Evolutionary conservation across 1,284 basidiomycete genomes (phyloP).

Genomic region (Lentinula novae-zelandiae): DNA sequence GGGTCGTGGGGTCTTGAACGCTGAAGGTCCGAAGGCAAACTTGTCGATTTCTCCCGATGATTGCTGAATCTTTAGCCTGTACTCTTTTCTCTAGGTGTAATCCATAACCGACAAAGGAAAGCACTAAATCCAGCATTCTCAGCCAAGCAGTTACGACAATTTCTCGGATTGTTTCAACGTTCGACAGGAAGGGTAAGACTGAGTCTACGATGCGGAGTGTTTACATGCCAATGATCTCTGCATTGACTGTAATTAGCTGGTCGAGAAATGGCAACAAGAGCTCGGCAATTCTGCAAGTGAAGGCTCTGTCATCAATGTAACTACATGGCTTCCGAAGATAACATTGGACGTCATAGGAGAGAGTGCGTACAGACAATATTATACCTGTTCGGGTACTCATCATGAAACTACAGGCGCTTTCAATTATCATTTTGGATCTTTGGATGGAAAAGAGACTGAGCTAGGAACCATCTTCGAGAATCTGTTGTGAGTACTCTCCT

Average conservation of each 20-base stretch:
- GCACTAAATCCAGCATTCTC: constrained; percentile 21
- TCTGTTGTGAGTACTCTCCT: constrained; percentile 23
- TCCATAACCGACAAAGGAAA: constrained; percentile 18
- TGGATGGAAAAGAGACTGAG: constrained; percentile 21
- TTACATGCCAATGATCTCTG: neutral
- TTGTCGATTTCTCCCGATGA: neutral
- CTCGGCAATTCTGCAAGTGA: neutral
- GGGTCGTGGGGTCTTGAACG: constrained; percentile 11
- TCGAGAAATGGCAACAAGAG: constrained; percentile 7
- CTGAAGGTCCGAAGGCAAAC: constrained; percentile 1
- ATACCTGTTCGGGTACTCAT: neutral
- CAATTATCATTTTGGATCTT: constrained; percentile 16
- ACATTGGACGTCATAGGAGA: constrained; percentile 15
- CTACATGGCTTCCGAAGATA: constrained; percentile 8
- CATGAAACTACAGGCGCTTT: constrained; percentile 15
- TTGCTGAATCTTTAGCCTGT: neutral
- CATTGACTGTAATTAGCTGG: neutral
- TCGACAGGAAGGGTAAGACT: constrained; percentile 8
- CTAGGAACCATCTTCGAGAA: constrained; percentile 22
- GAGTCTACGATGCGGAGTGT: neutral
- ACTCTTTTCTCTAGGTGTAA: constrained; percentile 1
- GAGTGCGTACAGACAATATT: neutral
- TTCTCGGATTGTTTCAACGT: constrained; percentile 14
- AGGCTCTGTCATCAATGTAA: constrained; percentile 1
- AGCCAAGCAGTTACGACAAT: constrained; percentile 11